phyloP scores from a whole-genome alignment of 176 grass and related monocot genomes.

The Bolboschoenus planiculmis region DNA sequence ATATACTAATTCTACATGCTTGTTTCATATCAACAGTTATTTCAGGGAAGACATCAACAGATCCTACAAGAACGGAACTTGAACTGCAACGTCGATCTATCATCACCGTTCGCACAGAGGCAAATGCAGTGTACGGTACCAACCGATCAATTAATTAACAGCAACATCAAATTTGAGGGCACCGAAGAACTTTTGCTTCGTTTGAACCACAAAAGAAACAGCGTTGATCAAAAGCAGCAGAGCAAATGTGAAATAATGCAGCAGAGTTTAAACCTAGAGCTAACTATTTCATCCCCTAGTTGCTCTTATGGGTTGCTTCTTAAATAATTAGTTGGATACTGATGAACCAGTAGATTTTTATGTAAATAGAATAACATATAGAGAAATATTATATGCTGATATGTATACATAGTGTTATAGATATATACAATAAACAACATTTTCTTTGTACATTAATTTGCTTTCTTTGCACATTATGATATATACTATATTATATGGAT shows the following conservation, averaged over 20 bases:
- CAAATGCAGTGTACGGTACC: neutral
- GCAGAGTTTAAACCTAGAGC: constrained; percentile 43
- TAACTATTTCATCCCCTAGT: constrained; percentile 45
- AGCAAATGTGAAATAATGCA: constrained; percentile 2
- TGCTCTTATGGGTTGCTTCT: constrained; percentile 37
- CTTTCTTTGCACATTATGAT: neutral
- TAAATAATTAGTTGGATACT: neutral
- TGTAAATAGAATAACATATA: constrained; percentile 2
- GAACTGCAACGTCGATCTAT: neutral
- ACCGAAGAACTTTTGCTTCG: neutral
- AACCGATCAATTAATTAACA: neutral
- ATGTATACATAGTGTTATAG: neutral
- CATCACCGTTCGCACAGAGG: neutral
- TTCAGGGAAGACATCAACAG: neutral
- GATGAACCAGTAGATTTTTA: neutral
- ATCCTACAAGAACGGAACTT: constrained; percentile 11
- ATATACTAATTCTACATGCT: neutral
- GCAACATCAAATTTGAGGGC: neutral
- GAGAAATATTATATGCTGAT: neutral
- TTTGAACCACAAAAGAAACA: neutral
- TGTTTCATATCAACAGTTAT: neutral
- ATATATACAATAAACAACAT: neutral
- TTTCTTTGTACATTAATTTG: neutral
- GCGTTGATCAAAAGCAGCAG: neutral
- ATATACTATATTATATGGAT: neutral